Conservation (phyloP, 2,329 filamentous ascomycete species). For the Cordyceps militaris region DNA sequence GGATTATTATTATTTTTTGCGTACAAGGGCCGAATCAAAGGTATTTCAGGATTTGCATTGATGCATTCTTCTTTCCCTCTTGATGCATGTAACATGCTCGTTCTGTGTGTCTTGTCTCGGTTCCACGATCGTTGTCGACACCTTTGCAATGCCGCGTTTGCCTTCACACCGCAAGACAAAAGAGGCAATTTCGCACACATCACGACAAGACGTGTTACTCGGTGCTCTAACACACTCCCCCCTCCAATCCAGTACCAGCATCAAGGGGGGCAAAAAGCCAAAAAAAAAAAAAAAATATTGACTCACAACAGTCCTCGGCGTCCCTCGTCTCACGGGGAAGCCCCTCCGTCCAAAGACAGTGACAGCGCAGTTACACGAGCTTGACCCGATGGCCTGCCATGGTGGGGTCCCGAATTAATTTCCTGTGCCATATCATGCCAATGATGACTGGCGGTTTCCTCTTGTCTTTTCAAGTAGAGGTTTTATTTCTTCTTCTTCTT, state of each 20-base stretch:
- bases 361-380: not conserved
- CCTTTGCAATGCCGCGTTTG: not conserved
- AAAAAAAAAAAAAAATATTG: not conserved
- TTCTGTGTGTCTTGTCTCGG: not conserved
- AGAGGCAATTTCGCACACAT: not conserved
- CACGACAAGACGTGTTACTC: no score
- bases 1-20: not conserved
- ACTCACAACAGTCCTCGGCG: not conserved
- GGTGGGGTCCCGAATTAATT: not conserved
- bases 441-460: no score
- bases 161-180: not conserved
- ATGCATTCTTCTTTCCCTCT: not conserved
- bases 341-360: not conserved
- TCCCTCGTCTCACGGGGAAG: not conserved
- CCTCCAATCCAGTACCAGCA: no score
- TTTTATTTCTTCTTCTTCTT: not conserved
- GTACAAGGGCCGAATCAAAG: not conserved
- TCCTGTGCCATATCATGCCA: not conserved
- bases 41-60: not conserved
- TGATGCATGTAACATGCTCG: not conserved
- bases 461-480: no score
- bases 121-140: not conserved
- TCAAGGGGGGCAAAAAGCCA: no score
- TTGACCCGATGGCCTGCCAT: not conserved
- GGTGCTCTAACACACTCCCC: no score